Base-by-base conservation (phyloP, 2,329 filamentous ascomycete genomes). In the Claviceps monticola region DNA sequence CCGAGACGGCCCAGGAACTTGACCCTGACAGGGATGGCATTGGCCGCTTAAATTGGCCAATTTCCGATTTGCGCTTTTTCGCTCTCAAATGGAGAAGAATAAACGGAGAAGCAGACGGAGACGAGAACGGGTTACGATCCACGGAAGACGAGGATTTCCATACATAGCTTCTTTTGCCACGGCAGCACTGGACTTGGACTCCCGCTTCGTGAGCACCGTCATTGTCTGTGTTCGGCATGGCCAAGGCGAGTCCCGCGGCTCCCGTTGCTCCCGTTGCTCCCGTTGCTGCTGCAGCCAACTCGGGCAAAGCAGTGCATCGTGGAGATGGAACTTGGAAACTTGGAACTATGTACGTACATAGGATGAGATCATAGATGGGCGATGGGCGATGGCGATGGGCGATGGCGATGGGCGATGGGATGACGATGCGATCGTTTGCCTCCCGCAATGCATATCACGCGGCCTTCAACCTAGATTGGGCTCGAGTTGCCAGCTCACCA, bases 41-140 rank as follows among this genome's bases (percentile, higher is more conserved):
- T 46, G 44, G 44, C 44, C 44, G 44, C 44, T 46, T 13, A 60
- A 59, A 59, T 60, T 59, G 57, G 52, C 48, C 58, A 60, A 59
- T 60, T 59, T 60, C 51, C 55, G 50, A 16, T 11, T 19, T 23
- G 6, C 21, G 44, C 16, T 36, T 29, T n/a, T 23, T 46, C 26
- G n/a, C 44, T n/a, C 9, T 13, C n/a, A n/a, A 34, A n/a, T 9
- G 26, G 26, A 45, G 6, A 5, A n/a, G 14, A 23, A 14, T 21
- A 26, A 21, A 29, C 43, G 43, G 43, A 29, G 23, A 43, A 43
- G 21, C 16, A 11, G 29, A 29, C 9, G 43, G 43, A 45, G 43
- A 26, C 41, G 19, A 19, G 39, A 42, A 11, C n/a, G 39, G 19
- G 39, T 19, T 21, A 34, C 29, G 29, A 5, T 26, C 23, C 23